These are phyloP conservation scores for Chalciporus sphaerocephalus DNA, from an alignment of 768 basidiomycete species.

Conservation along the genomic window DNA sequence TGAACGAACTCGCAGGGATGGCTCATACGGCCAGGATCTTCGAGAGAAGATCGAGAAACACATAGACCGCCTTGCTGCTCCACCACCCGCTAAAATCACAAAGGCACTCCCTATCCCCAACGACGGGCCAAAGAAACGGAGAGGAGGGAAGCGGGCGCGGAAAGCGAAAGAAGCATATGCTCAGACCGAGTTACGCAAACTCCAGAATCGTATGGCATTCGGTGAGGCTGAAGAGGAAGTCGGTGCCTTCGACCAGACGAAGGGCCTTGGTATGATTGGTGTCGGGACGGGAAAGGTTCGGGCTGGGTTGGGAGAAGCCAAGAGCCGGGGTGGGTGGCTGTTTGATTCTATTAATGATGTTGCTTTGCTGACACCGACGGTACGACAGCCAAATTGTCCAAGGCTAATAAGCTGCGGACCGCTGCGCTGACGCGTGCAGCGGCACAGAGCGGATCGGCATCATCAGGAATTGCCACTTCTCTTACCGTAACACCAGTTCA, in stretches of 20 bases:
- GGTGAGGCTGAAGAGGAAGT: slow-evolving; percentile 95
- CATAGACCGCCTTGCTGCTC: slow-evolving; percentile 86
- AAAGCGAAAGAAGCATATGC: slow-evolving; percentile 99
- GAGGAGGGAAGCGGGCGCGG: slow-evolving; percentile 92
- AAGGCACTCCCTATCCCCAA: slow-evolving; percentile 94
- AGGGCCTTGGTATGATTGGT: slow-evolving; percentile 97
- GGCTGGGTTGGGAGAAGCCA: slow-evolving; percentile 80
- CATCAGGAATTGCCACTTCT: slow-evolving; percentile 85
- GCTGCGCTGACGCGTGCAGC: slow-evolving; percentile 78
- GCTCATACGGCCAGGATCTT: slow-evolving; percentile 74
- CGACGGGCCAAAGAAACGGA: slow-evolving; percentile 92
- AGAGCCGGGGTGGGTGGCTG: slow-evolving; percentile 72
- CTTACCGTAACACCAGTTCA: slow-evolving; percentile 94
- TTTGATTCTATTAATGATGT: neutral
- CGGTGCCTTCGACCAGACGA: slow-evolving; percentile 95
- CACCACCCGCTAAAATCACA: slow-evolving; percentile 87
- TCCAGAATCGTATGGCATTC: slow-evolving; percentile 95
- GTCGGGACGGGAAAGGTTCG: slow-evolving; percentile 82
- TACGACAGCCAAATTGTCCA: slow-evolving; percentile 84
- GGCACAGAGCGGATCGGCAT: slow-evolving; percentile 49
- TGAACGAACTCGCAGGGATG: slow-evolving; percentile 78
- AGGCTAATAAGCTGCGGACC: slow-evolving; percentile 87
- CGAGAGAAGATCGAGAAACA: slow-evolving; percentile 90
- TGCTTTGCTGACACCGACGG: neutral
- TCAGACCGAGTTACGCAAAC: slow-evolving; percentile 91